A percentile compares a stretch with the other conserved stretches of the same genome.
phyloP scores from a whole-genome alignment of 2,329 filamentous ascomycete species.

The Juglanconis sp. region DNA sequence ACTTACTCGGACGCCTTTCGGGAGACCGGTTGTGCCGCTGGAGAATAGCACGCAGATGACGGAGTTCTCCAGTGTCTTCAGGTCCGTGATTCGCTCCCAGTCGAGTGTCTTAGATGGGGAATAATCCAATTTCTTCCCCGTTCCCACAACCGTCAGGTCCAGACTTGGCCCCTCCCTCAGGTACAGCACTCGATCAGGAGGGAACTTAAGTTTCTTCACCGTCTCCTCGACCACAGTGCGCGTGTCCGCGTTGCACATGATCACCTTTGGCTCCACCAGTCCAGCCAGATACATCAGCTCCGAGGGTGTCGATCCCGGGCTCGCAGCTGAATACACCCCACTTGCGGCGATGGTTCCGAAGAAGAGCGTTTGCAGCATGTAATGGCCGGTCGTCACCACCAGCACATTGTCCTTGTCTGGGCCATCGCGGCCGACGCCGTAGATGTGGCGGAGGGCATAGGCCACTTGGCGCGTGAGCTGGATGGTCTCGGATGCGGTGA shows the following conservation, averaged over 20 bases:
- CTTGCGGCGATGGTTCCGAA: constrained; percentile 57
- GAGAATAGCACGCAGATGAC: constrained; percentile 44
- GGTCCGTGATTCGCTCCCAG: constrained; percentile 55
- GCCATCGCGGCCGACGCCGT: constrained; percentile 48
- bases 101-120: constrained; percentile 35
- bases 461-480: constrained; percentile 50
- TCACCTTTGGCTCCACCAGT: constrained; percentile 35
- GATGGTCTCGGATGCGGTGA: constrained; percentile 52
- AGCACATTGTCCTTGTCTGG: constrained; percentile 52
- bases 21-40: constrained; percentile 46
- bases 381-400: constrained; percentile 54
- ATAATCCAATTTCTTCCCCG: constrained; percentile 29
- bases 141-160: constrained; percentile 26
- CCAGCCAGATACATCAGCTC: constrained; percentile 48
- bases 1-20: constrained; percentile 45
- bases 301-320: constrained; percentile 43
- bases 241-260: constrained; percentile 47
- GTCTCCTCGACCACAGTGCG: constrained; percentile 36
- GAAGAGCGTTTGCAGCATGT: constrained; percentile 50
- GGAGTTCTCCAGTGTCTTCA: constrained; percentile 36
- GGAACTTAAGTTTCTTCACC: not conserved
- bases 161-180: constrained; percentile 17
- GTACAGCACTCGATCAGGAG: constrained; percentile 24
- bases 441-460: constrained; percentile 50
- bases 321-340: constrained; percentile 56